Evolutionary conservation across 1,284 basidiomycete species (phyloP), one percentile per base, ranked within the genome.

Genomic region (Cutaneotrichosporon cyanovorans): DNA sequence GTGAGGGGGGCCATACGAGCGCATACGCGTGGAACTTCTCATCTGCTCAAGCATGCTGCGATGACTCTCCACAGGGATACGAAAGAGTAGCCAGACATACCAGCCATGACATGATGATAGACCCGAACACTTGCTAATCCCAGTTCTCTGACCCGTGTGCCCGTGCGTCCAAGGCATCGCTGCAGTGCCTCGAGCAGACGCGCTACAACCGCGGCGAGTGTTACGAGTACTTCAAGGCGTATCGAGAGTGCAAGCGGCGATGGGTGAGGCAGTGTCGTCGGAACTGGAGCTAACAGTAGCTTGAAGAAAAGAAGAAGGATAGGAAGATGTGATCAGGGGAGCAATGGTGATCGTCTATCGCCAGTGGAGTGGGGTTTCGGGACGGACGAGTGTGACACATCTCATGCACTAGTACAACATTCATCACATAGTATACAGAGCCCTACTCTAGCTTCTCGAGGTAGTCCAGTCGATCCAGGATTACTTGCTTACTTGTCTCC

Each of bases 401-500:
- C 12, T 28, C 12, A 28, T 28, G 25, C 25, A 28, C 12, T 28
- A 28, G 25, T 28, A 28, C 25, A 28, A 28, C 25, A 28, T 28
- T 28, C 25, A 28, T n/a, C 23, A 30, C 28, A 39, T 14, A 19
- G 19, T 34, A 46, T 46, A 50, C n/a, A 39, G 38, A 28, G 37
- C 34, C 20, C 42, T 53, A 53, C 18, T 53, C 88, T 45, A 95
- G 74, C 69, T 89, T 89, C 74, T 93, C 91, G 51, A 95, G 73
- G 61, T 85, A 85, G 58, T 95, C 92, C 42, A 98, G 72, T 47
- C 92, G 79, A 35, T 84, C 80, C 30, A 98, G 74, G 0, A 98
- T 90, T 16, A 96, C 92, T 43, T 90, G 86, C 69, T 96, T 96
- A 68, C 85, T 90, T 19, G 93, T 97, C 73, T 98, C 95, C 72